Evolutionary conservation across 352 stramenopile species (phyloP).

Genomic region (Phytophthora vignae): DNA sequence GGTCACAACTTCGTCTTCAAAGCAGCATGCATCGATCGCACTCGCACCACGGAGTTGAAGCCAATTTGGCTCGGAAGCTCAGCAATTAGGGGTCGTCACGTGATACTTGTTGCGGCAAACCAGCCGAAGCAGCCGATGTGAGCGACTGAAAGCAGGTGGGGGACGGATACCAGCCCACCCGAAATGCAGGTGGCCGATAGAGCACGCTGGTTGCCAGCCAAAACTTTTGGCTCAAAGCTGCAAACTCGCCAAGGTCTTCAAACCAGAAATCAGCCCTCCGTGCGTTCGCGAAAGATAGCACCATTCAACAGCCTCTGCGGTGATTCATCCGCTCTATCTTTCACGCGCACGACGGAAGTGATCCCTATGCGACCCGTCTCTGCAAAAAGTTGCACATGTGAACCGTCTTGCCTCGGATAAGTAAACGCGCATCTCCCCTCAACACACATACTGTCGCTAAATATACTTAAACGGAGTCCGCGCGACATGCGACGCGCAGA

Average conservation of each 20-base stretch:
- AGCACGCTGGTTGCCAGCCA: not conserved
- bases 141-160: slow-evolving; percentile 14
- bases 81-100: not conserved
- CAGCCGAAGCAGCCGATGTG: not conserved
- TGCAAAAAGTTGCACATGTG: not conserved
- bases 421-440: not conserved
- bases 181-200: not conserved
- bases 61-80: not conserved
- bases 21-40: not conserved
- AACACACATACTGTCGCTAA: not conserved
- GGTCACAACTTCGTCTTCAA: too few species aligned
- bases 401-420: slow-evolving; percentile 3
- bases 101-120: not conserved
- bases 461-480: slow-evolving; percentile 3
- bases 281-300: slow-evolving; percentile 9
- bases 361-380: slow-evolving; percentile 10
- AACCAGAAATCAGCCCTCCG: slow-evolving; percentile 6
- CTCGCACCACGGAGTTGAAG: not conserved
- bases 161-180: not conserved
- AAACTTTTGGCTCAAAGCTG: not conserved
- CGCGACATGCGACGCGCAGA: slow-evolving; percentile 24
- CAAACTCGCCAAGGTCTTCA: not conserved
- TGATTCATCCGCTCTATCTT: not conserved
- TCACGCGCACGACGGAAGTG: not conserved
- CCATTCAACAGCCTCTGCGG: too few species aligned